phyloP scores from a whole-genome alignment of 2,329 filamentous ascomycete genomes.

The Arthroderma uncinatum region DNA sequence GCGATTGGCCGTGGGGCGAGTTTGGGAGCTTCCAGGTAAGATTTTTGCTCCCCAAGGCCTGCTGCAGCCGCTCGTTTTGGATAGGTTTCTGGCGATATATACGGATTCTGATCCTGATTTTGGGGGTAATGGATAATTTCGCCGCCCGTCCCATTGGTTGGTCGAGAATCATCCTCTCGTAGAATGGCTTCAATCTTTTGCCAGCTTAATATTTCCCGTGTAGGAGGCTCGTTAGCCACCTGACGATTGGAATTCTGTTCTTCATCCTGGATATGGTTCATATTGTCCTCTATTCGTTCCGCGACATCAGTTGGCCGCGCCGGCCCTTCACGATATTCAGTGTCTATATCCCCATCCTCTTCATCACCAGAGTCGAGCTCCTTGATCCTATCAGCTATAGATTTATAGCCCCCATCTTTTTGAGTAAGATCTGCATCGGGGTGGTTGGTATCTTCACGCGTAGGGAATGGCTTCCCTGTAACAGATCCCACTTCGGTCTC shows the following conservation, averaged over 20 bases:
- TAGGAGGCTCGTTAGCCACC: neutral
- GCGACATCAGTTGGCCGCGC: neutral
- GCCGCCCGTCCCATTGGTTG: neutral
- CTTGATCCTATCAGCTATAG: slow-evolving; percentile 26
- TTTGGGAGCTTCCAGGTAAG: neutral
- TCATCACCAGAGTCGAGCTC: slow-evolving; percentile 29
- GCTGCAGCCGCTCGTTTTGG: too few relatives aligned
- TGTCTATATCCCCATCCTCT: slow-evolving; percentile 14
- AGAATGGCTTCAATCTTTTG: slow-evolving; percentile 30
- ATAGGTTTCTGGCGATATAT: neutral
- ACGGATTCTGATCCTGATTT: neutral
- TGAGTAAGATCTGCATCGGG: neutral
- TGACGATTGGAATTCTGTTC: neutral
- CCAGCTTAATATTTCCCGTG: slow-evolving; percentile 25
- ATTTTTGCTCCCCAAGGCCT: slow-evolving; percentile 1
- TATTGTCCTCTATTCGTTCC: neutral
- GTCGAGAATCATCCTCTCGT: slow-evolving; percentile 7
- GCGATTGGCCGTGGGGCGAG: slow-evolving; percentile 5
- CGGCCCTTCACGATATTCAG: neutral
- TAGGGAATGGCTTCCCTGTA: neutral
- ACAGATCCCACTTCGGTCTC: slow-evolving; percentile 13
- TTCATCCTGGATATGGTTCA: neutral
- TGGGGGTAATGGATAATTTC: neutral
- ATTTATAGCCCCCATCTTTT: slow-evolving; percentile 7
- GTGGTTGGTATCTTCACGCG: neutral